Evolutionary conservation across 1,139 yeast species (phyloP).

Genomic region (Zygosaccharomyces pseudobailii): DNA sequence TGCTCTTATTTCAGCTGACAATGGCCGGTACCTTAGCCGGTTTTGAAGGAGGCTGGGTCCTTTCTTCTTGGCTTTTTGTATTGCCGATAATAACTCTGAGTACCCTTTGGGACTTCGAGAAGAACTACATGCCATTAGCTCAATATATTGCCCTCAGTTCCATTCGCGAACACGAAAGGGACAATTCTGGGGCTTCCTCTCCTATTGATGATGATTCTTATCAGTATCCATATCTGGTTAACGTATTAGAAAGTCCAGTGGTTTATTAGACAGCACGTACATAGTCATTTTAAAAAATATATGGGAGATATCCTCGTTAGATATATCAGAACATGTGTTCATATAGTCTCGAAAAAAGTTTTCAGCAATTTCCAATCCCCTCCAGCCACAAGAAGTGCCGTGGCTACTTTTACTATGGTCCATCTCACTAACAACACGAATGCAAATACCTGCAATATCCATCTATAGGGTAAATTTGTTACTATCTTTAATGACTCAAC

Average conservation of each 20-base stretch:
- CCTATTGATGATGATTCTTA: slow-evolving; percentile 53
- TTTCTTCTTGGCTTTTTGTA: slow-evolving; percentile 70
- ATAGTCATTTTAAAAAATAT: background rate
- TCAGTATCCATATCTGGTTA: slow-evolving; percentile 68
- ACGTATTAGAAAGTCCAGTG: slow-evolving; percentile 69
- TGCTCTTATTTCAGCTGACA: slow-evolving; percentile 74
- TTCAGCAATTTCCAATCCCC: slow-evolving; percentile 9
- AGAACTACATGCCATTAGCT: slow-evolving; percentile 73
- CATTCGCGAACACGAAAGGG: slow-evolving; percentile 39
- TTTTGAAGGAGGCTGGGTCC: slow-evolving; percentile 66
- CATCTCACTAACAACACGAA: slow-evolving; percentile 25
- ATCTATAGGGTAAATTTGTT: slow-evolving; percentile 41
- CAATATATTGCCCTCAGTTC: slow-evolving; percentile 82
- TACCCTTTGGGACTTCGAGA: slow-evolving; percentile 76
- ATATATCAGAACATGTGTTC: slow-evolving; percentile 6
- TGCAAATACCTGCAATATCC: slow-evolving; percentile 33
- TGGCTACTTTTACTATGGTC: slow-evolving; percentile 25
- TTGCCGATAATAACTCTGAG: slow-evolving; percentile 64
- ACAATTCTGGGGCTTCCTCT: slow-evolving; percentile 37
- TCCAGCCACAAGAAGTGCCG: slow-evolving; percentile 26
- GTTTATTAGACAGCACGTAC: slow-evolving; percentile 1
- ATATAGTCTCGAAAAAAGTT: slow-evolving; percentile 7
- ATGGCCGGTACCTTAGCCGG: slow-evolving; percentile 87
- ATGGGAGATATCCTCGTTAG: background rate
- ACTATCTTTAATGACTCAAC: slow-evolving; percentile 62